Evolutionary conservation across 257 asterid species (phyloP).

Genomic region (Solanum arcanum): DNA sequence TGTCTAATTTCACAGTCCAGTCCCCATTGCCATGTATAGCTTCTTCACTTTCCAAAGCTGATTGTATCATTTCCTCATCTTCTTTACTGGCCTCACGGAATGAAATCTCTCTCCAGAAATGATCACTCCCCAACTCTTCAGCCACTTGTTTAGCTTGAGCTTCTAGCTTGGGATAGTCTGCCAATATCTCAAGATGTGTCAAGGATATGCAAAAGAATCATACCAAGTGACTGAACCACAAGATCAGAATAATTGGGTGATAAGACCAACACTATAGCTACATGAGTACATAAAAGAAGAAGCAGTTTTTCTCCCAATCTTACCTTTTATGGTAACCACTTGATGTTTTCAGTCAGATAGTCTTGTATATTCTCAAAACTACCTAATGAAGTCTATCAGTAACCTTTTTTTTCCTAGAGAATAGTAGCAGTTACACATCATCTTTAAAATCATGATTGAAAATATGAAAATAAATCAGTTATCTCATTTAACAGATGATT

Average conservation of each 20-base stretch:
- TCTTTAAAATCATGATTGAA: neutral
- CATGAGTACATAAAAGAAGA: neutral
- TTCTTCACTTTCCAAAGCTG: constrained; percentile 69
- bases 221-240: neutral
- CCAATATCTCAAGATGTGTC: constrained; percentile 5
- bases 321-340: neutral
- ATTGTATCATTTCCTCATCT: constrained; percentile 57
- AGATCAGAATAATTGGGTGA: neutral
- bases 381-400: neutral
- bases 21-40: constrained; percentile 86
- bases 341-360: neutral
- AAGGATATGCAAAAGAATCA: neutral
- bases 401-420: neutral
- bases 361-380: neutral
- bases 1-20: constrained; percentile 96
- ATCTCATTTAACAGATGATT: neutral
- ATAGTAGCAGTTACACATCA: neutral
- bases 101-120: constrained; percentile 45
- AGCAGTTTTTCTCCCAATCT: neutral
- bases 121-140: constrained; percentile 45
- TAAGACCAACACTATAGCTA: neutral
- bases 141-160: constrained; percentile 68
- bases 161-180: constrained; percentile 89
- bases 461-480: neutral
- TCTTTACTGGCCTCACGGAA: constrained; percentile 55